Conservation (phyloP, 208 protist genomes). For the Wallacemonas sp. region DNA sequence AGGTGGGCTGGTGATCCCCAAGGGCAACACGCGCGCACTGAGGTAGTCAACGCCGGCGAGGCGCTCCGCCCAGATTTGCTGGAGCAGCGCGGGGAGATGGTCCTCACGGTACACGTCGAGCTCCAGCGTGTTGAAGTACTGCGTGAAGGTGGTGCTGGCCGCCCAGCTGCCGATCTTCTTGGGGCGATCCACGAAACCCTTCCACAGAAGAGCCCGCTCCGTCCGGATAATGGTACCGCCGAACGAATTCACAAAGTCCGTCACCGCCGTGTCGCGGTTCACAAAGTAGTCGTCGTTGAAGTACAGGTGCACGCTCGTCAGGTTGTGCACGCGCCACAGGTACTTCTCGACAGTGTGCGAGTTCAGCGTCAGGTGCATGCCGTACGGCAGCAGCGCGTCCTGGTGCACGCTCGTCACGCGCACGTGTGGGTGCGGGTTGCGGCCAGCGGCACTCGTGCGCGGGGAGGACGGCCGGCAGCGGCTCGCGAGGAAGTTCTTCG, state of each 20-base stretch:
- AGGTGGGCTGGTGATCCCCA: background rate
- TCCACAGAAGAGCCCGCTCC: slow-evolving; percentile 28
- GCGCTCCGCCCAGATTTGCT: slow-evolving; percentile 25
- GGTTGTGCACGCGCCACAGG: slow-evolving; percentile 58
- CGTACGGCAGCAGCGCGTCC: slow-evolving; percentile 62
- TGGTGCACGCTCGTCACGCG: slow-evolving; percentile 71
- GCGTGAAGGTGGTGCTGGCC: slow-evolving; percentile 26
- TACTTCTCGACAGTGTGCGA: slow-evolving; percentile 60
- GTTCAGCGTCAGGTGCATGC: slow-evolving; percentile 53
- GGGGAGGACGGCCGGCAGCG: slow-evolving; percentile 23
- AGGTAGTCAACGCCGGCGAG: background rate
- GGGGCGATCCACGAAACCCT: background rate
- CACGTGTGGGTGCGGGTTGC: slow-evolving; percentile 35
- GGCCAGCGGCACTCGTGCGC: slow-evolving; percentile 20
- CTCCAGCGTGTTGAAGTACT: slow-evolving; percentile 44
- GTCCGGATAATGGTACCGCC: slow-evolving; percentile 64
- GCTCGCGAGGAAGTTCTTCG: slow-evolving; percentile 54
- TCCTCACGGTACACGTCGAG: slow-evolving; percentile 42
- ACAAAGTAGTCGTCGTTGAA: slow-evolving; percentile 84
- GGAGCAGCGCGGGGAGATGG: slow-evolving; percentile 20
- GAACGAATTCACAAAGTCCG: slow-evolving; percentile 60
- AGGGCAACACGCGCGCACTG: background rate
- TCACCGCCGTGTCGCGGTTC: slow-evolving; percentile 53
- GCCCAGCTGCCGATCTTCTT: slow-evolving; percentile 35
- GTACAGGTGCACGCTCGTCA: slow-evolving; percentile 58